Conservation (phyloP, 2,329 filamentous ascomycete species). For the Hirsutella minnesotensis region DNA sequence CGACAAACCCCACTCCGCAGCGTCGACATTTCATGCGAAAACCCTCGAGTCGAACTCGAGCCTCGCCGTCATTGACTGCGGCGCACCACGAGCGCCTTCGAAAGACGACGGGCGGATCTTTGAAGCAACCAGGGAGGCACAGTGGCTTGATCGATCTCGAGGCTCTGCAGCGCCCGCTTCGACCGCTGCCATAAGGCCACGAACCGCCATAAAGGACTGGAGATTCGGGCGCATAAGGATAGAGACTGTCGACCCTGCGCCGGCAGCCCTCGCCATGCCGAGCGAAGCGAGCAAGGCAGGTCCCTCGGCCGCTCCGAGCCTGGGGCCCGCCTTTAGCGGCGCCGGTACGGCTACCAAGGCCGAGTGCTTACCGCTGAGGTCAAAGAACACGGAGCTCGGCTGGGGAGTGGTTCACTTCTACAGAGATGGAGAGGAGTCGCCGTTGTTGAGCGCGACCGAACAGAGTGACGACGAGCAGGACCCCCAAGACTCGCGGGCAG, state of each 20-base stretch:
- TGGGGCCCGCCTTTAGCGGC: constrained; percentile 42
- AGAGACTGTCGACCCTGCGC: constrained; percentile 62
- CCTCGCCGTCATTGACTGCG: constrained; percentile 36
- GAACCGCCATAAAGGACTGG: constrained; percentile 55
- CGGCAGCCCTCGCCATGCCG: constrained; percentile 17
- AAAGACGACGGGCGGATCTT: constrained; percentile 21
- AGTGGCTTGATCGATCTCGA: constrained; percentile 25
- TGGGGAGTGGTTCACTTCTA: constrained; percentile 95
- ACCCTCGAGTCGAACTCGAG: constrained; percentile 6
- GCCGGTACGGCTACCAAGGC: constrained; percentile 74
- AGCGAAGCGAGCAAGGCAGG: constrained; percentile 27
- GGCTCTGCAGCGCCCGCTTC: constrained; percentile 31
- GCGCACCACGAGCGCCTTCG: constrained; percentile 23
- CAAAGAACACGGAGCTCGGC: constrained; percentile 64
- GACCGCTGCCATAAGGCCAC: constrained; percentile 31
- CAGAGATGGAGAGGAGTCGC: constrained; percentile 67
- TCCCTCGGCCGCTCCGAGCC: constrained; percentile 35
- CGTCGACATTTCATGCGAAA: background rate
- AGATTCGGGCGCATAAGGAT: constrained; percentile 69
- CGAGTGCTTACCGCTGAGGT: constrained; percentile 58
- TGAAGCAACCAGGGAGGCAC: constrained; percentile 26
- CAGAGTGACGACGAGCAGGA: constrained; percentile 14
- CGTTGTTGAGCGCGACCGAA: constrained; percentile 30
- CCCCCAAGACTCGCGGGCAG: constrained; percentile 12
- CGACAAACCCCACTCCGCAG: too few relatives aligned